A percentile compares a stretch with the other conserved stretches of the same genome.
Evolutionary conservation across 306 rosid species (phyloP).

Genomic region (Vigna mungo): DNA sequence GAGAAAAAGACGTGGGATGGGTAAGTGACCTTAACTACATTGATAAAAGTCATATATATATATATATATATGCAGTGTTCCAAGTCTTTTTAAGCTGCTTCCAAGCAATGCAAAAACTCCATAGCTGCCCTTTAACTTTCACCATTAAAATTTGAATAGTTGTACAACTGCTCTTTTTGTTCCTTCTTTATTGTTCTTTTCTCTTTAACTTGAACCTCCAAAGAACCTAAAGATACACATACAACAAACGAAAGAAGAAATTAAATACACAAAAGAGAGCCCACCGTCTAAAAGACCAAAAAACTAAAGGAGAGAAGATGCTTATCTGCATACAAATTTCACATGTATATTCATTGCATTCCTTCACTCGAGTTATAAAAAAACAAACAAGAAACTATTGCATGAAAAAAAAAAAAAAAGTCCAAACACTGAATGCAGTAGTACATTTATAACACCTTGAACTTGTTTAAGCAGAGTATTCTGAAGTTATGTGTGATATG

Average conservation of each 20-base stretch:
- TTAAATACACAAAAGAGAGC: slow-evolving; percentile 9
- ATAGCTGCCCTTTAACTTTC: slow-evolving; percentile 46
- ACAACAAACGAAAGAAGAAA: slow-evolving; percentile 39
- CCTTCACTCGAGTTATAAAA: slow-evolving; percentile 14
- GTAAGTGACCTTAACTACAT: slow-evolving; percentile 42
- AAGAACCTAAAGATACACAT: slow-evolving; percentile 47
- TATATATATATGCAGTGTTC: background rate
- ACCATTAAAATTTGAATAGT: slow-evolving; percentile 35
- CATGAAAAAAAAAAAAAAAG: background rate
- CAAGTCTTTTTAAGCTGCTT: slow-evolving; percentile 39
- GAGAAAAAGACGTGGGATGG: slow-evolving; percentile 39
- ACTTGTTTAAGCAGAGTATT: slow-evolving; percentile 4
- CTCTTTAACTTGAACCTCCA: slow-evolving; percentile 51
- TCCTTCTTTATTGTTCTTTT: slow-evolving; percentile 57
- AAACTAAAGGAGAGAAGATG: slow-evolving; percentile 28
- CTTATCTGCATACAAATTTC: slow-evolving; percentile 33
- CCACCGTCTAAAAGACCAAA: slow-evolving; percentile 35
- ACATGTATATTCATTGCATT: slow-evolving; percentile 24
- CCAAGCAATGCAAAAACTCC: slow-evolving; percentile 47
- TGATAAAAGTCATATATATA: slow-evolving; percentile 33
- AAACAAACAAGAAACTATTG: background rate
- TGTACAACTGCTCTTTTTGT: slow-evolving; percentile 49
- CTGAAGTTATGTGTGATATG: background rate
- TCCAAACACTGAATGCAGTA: background rate
- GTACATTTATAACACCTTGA: slow-evolving; percentile 3